These are phyloP conservation scores for Dipteronia dyeriana DNA, from an alignment of 345 rosid genomes.

Conservation along the genomic window DNA sequence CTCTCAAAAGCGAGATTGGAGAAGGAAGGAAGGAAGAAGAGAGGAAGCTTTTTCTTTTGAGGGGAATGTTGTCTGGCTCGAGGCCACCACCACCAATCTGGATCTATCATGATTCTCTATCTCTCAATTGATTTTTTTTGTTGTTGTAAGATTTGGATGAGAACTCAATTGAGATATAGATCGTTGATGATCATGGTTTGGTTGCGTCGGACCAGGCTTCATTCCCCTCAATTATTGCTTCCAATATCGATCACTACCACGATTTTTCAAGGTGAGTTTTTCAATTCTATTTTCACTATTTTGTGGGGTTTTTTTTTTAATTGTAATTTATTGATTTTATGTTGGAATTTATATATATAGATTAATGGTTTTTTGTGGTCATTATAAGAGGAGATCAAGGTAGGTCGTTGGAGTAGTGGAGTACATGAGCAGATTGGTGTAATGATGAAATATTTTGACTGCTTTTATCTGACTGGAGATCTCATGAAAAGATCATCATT, in stretches of 20 bases:
- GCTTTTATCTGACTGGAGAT: constrained; percentile 34
- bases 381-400: constrained; percentile 14
- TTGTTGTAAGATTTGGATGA: background rate
- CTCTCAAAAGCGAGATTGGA: background rate
- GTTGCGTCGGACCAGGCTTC: constrained; percentile 97
- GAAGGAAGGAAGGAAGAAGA: background rate
- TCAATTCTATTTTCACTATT: background rate
- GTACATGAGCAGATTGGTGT: constrained; percentile 55
- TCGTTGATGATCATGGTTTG: constrained; percentile 31
- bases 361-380: constrained; percentile 19
- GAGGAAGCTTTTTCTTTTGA: constrained; percentile 59
- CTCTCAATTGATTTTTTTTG: constrained; percentile 8
- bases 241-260: background rate
- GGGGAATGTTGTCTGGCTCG: constrained; percentile 99
- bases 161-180: constrained; percentile 9
- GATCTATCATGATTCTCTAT: constrained; percentile 17
- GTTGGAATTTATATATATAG: background rate
- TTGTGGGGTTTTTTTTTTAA: background rate
- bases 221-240: constrained; percentile 78
- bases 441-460: constrained; percentile 68
- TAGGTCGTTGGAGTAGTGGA: constrained; percentile 28
- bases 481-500: constrained; percentile 42
- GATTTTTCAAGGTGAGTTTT: constrained; percentile 13
- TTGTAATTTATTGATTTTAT: background rate
- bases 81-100: constrained; percentile 56